A percentile compares a stretch with the other conserved stretches of the same genome.
Conservation (phyloP, 495 filamentous ascomycete species). For the Hypomontagnella monticulosa region DNA sequence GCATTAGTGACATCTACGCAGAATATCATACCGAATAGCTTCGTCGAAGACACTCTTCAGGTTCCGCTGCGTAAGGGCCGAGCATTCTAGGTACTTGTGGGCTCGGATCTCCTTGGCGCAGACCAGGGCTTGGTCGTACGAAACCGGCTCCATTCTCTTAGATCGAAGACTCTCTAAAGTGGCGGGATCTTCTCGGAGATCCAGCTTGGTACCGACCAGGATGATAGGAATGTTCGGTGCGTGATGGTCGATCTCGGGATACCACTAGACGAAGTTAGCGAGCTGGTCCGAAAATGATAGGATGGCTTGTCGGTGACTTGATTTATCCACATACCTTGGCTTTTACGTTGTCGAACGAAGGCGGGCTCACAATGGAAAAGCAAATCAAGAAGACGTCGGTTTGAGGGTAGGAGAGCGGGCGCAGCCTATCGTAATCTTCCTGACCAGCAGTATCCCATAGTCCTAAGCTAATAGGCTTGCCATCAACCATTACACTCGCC, state of each 20-base stretch:
- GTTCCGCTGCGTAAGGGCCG: conserved; percentile 94
- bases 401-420: conserved; percentile 96
- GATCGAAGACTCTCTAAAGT: conserved; percentile 79
- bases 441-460: conserved; percentile 99
- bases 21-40: conserved; percentile 78
- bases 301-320: neutral
- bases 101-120: conserved; percentile 93
- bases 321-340: conserved; percentile 73
- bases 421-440: conserved; percentile 96
- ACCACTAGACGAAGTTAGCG: conserved; percentile 71
- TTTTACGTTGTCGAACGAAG: conserved; percentile 97
- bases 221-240: conserved; percentile 96
- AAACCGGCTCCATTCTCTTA: conserved; percentile 91
- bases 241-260: conserved; percentile 95
- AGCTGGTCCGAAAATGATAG: neutral
- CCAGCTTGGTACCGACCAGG: conserved; percentile 95
- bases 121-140: conserved; percentile 85
- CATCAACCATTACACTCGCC: conserved; percentile 97
- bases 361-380: conserved; percentile 97
- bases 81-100: conserved; percentile 96
- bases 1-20: neutral
- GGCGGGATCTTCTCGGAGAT: conserved; percentile 88
- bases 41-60: conserved; percentile 98
- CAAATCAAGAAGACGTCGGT: conserved; percentile 98
- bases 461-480: conserved; percentile 94